Evolutionary conservation across 208 protist genomes (phyloP).

Genomic region (Vickermania spadyakhi): DNA sequence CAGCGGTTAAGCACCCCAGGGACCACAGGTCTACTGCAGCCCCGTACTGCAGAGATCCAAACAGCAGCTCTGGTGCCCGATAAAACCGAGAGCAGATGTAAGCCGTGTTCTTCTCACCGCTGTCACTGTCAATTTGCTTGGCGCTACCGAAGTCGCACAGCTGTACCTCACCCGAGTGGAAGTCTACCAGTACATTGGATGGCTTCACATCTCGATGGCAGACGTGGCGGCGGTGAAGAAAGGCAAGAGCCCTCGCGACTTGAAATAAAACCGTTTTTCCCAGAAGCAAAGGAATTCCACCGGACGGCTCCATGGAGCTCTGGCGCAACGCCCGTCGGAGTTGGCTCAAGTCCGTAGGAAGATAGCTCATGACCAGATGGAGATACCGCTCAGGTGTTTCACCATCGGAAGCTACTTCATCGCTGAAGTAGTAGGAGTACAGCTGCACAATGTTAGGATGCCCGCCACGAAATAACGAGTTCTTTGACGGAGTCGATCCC

Average conservation of each 20-base stretch:
- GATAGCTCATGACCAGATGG: slow-evolving; percentile 98
- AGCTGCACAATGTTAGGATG: slow-evolving; percentile 95
- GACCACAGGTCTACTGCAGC: slow-evolving; percentile 90
- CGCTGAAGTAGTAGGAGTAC: slow-evolving; percentile 91
- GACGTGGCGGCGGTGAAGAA: slow-evolving; percentile 63
- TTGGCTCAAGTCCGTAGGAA: slow-evolving; percentile 95
- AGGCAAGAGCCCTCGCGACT: slow-evolving; percentile 93
- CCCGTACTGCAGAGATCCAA: slow-evolving; percentile 83
- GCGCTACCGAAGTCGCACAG: slow-evolving; percentile 89
- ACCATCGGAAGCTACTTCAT: slow-evolving; percentile 27
- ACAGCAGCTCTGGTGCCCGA: slow-evolving; percentile 91
- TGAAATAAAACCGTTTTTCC: slow-evolving; percentile 96
- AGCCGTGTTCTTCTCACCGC: slow-evolving; percentile 60
- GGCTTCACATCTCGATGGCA: slow-evolving; percentile 90
- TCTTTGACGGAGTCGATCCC: too few relatives aligned
- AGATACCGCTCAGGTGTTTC: slow-evolving; percentile 94
- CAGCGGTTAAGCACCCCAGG: slow-evolving; percentile 92
- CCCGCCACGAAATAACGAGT: too few relatives aligned
- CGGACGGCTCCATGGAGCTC: background rate
- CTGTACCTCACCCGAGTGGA: slow-evolving; percentile 55
- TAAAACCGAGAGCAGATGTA: slow-evolving; percentile 95
- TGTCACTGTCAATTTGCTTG: slow-evolving; percentile 44
- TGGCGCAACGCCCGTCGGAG: slow-evolving; percentile 72
- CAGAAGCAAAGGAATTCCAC: slow-evolving; percentile 71
- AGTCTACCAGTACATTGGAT: slow-evolving; percentile 78